Base-by-base conservation (phyloP, 1,284 basidiomycete species). In the Cryptococcus sp. region DNA sequence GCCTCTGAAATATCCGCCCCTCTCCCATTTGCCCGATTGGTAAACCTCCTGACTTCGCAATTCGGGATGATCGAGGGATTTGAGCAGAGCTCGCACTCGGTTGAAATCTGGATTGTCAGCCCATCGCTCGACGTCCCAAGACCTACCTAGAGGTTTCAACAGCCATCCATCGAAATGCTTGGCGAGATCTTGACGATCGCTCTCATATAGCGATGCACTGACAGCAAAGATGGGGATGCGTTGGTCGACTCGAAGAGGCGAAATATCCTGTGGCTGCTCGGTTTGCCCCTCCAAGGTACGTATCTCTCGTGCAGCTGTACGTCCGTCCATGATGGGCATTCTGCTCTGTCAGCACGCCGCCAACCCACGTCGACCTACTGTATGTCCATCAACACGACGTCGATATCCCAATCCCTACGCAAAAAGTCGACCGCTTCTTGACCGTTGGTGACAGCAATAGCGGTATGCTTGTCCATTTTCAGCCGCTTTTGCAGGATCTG, bases 161-260 rank as follows among this genome's bases (percentile, higher is more conserved):
- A 90, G 79, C 86, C 86, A 90, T 9, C 87, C 87, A 63, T 90
- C 87, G 71, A 90, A 81, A 38, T 87, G 81, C 21, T 76, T 70
- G 5, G 74, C 71, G 52, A 90, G 76, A 51, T 83, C 79, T 0
- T 77, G 71, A 2, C 81, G 76, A 65, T 87, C 82, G 23, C 75
- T 71, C 58, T 87, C 84, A 32, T 76, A 73, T 22, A 90, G 73
- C 4, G 86, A 87, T 0, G 87, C 87, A 10, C 85, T 87, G 4
- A 92, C 86, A 4, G 86, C 87, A 57, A 92, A 83, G 48, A 90
- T 86, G 2, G 87, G 87, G 39, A 90, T 82, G 5, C 86, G 78
- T 0, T 71, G 81, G 60, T 87, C 86, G 18, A 86, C 71, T 18
- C 72, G 66, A 50, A 66, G n/a, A 1, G 53, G 48, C 39, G 54